Evolutionary conservation across 2,329 filamentous ascomycete species (phyloP), one percentile per base, ranked within the genome.

Genomic region (Trichoderma sp.): DNA sequence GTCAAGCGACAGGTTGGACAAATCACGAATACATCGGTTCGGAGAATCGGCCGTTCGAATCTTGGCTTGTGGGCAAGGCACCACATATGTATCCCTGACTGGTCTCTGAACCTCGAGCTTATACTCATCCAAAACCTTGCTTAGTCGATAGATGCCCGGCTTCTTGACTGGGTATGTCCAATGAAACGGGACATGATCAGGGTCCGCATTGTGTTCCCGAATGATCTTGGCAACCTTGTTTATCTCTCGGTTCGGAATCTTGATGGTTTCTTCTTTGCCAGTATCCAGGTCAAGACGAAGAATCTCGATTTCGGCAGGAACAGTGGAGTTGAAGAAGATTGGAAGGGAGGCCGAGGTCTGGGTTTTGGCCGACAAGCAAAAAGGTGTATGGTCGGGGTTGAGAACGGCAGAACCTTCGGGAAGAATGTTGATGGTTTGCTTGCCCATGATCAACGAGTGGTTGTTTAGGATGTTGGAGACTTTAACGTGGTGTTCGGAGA

Each of bases 401-500:
- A 99, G 87, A 66, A 95, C 89, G 16, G 95, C 97, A 66, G 95
- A 97, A 87, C 97, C 97, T 87, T 99, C 97, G 2, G 97, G 97
- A 74, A 99, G 87, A 81, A 99, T 98, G 82, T 99, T 97, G 84
- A 99, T 96, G 80, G 98, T 97, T 85, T 98, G 95, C 83, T 95
- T 97, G 81, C 97, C 97, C 85, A 98, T 90, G 78, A 99, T 98
- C 81, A 98, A 89, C 27, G 95, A 98, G 38, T 94, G 91, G 83
- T 98, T 98, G 83, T 98, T 94, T 77, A 98, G 87, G 78, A 99
- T 95, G 77, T 90, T 92, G 33, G 93, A 93, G 18, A 95, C 91
- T 82, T 97, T 97, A 82, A 99, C 96, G 81, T 92, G 94, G 79
- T 93, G 92, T 83, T 98, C 97, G n/a, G 94, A 97, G 78, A 99